Evolutionary conservation across 164 flowering plant genomes (phyloP), one percentile per base, ranked within the genome.

Genomic region (Taxillus chinensis): DNA sequence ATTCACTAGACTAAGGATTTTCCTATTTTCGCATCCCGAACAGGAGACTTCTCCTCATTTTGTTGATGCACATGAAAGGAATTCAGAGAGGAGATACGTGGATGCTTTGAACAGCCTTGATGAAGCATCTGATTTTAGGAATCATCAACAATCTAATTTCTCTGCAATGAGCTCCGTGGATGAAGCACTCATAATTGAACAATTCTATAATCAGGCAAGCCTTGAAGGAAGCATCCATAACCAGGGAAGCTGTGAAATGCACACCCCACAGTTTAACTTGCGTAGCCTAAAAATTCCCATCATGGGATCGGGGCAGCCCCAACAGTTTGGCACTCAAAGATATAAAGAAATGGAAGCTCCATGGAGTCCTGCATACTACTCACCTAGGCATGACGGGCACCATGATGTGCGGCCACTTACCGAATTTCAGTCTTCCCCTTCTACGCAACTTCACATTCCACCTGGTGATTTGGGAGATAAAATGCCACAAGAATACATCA

Each of bases 301-400:
- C 57, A 37, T 77, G 55, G 80, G 78, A 4, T 75, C 78, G 5
- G 86, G 81, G 57, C 82, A 79, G 16, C 74, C 66, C n/a, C 82
- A 75, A 16, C 83, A 68, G 68, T 45, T 76, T 8, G 76, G 77
- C 56, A 13, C 73, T 56, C 89, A 74, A 64, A 77, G 95, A 73
- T 83, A 74, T 64, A 80, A 64, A 67, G 96, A 92, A 41, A 69
- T 83, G 78, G 97, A 89, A 62, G 78, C 85, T 58, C 80, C 90
- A 3, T 93, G 97, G 95, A 91, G 90, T 70, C 99, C 96, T 57
- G 90, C 81, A 7, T 95, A 82, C 74, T 87, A 78, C 73, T 91
- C 99, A 39, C 90, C 99, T 3, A 74, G 96, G 71, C 89, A 80
- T 67, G 84, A 74, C 55, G 86, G 79, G 39, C 79, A 61, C 60